A percentile compares a stretch with the other conserved stretches of the same genome.
phyloP scores from a whole-genome alignment of 129 eudicot species.

The Tagetes erecta region DNA sequence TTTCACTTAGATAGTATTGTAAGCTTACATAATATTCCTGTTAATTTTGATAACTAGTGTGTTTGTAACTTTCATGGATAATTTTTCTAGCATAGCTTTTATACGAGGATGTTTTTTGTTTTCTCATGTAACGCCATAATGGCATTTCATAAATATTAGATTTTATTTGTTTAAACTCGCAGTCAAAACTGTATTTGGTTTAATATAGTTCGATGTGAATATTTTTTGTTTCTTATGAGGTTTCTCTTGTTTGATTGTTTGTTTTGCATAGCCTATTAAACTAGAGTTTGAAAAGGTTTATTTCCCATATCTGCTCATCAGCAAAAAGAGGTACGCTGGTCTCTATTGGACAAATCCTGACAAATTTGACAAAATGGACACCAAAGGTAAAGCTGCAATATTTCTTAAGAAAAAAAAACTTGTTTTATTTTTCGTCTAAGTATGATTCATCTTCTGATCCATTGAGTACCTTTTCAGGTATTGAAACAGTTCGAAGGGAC shows the following conservation, averaged over 20 bases:
- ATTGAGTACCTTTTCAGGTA: conserved; percentile 53
- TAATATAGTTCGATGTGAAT: conserved; percentile 12
- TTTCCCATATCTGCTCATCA: conserved; percentile 86
- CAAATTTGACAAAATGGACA: conserved; percentile 96
- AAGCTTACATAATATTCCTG: background rate
- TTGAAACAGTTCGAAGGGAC: conserved; percentile 98
- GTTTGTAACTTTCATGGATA: conserved; percentile 13
- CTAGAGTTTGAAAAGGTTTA: conserved; percentile 97
- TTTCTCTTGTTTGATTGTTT: conserved; percentile 13
- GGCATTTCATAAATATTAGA: conserved; percentile 12
- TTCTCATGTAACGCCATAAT: background rate
- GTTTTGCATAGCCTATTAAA: conserved; percentile 75
- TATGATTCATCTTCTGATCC: conserved; percentile 17
- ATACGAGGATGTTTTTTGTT: background rate
- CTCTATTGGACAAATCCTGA: conserved; percentile 91
- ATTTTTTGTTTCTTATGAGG: conserved; percentile 8
- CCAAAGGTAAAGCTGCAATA: conserved; percentile 68
- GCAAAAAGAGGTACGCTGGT: conserved; percentile 99
- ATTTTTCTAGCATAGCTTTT: conserved; percentile 9
- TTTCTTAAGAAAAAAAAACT: background rate
- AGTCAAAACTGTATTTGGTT: background rate
- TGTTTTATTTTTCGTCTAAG: background rate
- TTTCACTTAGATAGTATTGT: background rate
- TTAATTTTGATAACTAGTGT: conserved; percentile 14
- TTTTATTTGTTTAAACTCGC: background rate